Evolutionary conservation across 164 flowering plant genomes (phyloP).

Genomic region (Magnolia officinalis): DNA sequence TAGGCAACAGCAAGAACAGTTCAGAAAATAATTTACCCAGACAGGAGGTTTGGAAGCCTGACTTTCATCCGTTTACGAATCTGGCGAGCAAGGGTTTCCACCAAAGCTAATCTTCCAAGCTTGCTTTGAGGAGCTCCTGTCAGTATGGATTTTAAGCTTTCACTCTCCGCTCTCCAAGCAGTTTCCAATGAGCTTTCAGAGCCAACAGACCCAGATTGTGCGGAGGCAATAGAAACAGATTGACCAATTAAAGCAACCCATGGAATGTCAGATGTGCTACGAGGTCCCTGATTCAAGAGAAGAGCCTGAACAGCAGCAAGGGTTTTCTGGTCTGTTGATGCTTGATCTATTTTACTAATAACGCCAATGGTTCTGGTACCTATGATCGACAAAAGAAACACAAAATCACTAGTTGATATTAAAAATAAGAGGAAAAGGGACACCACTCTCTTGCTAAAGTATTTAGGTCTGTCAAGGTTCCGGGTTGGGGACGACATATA

Average conservation of each 20-base stretch:
- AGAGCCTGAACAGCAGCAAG: slow-evolving; percentile 99
- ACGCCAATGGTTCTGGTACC: slow-evolving; percentile 97
- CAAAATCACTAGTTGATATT: not conserved
- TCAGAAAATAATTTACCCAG: slow-evolving; percentile 59
- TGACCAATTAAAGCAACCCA: slow-evolving; percentile 99
- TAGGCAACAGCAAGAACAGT: no score
- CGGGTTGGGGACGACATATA: no score
- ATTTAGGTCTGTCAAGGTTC: not conserved
- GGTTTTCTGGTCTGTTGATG: slow-evolving; percentile 75
- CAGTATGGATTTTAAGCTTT: slow-evolving; percentile 84
- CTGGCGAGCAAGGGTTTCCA: slow-evolving; percentile 84
- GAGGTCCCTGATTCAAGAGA: slow-evolving; percentile 80
- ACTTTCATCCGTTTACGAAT: slow-evolving; percentile 92
- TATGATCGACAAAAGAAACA: slow-evolving; percentile 20
- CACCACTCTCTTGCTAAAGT: not conserved
- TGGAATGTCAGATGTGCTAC: slow-evolving; percentile 82
- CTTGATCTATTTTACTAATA: slow-evolving; percentile 97
- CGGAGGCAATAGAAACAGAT: slow-evolving; percentile 89
- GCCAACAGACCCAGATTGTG: slow-evolving; percentile 81
- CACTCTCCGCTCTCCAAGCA: slow-evolving; percentile 98
- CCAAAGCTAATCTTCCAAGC: slow-evolving; percentile 92
- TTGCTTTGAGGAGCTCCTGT: slow-evolving; percentile 89
- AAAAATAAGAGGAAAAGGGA: not conserved
- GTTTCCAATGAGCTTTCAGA: slow-evolving; percentile 90
- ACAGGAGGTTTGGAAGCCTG: slow-evolving; percentile 87